Evolutionary conservation across 768 basidiomycete species (phyloP), one percentile per base, ranked within the genome.

Genomic region (Mrakia gelida): DNA sequence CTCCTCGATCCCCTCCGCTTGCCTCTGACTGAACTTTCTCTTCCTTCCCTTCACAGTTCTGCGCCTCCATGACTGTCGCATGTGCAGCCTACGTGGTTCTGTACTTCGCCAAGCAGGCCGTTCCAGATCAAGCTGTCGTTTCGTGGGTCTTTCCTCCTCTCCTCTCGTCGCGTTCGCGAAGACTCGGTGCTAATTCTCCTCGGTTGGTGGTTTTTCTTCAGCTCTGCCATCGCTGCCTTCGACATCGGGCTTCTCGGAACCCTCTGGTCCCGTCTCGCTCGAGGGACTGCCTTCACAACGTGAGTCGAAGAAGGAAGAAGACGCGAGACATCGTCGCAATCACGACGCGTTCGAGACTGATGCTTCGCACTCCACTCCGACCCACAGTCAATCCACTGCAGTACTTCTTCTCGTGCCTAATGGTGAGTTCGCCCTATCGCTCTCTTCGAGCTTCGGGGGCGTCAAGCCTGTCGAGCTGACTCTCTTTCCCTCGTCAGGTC

Each of bases 231-330:
- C 70, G 74, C 56, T 23, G 63, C 74, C 13, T 68, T 56, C 62
- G 68, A 52, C 28, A 73, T 79, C 59, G 78, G 78, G 0, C 30
- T 79, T 21, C 21, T 54, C 3, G 78, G 78, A 1, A 71, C 70
- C 3, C 75, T 79, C 1, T 79, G 75, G 74, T 62, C 56, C 11
- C 54, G 78, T 23, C 21, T 79, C n/a, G 78, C 78, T 7, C 56
- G 78, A 61, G 78, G 78, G 13, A 79, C 78, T 2, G 78, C 78
- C 23, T 79, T 63, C 68, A 79, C 78, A 16, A 71, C 78, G 52
- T 71, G 26, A 21, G 68, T 52, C 49, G 2, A 13, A 45, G 15
- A 10, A 45, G 11, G 49, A 21, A 16, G 3, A 18, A 2, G 4
- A 21, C 18, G 18, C 16, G 49, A 52, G 49, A 52, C 3, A 16